Evolutionary conservation across 1,139 yeast genomes (phyloP).

Genomic region (Suhomyces wounanorum): DNA sequence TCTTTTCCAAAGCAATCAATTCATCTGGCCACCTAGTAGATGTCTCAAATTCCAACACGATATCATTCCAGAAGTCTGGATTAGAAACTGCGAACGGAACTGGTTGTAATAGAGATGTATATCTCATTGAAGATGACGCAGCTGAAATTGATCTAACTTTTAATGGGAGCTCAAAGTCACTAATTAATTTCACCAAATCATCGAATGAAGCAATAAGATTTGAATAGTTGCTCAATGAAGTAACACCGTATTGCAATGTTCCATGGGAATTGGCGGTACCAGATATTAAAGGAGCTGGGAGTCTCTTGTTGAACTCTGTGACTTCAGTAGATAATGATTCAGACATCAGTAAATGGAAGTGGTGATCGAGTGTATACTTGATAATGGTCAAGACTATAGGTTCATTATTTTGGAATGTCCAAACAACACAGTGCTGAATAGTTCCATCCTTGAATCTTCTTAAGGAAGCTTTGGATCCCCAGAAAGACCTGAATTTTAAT

Average conservation of each 20-base stretch:
- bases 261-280: constrained; percentile 41
- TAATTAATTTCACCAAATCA: constrained; percentile 55
- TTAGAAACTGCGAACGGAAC: constrained; percentile 77
- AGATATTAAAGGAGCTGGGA: constrained; percentile 56
- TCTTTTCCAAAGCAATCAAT: constrained; percentile 76
- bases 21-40: constrained; percentile 98
- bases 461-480: constrained; percentile 86
- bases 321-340: constrained; percentile 43
- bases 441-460: constrained; percentile 91
- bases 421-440: constrained; percentile 85
- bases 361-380: constrained; percentile 62
- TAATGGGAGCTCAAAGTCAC: constrained; percentile 66
- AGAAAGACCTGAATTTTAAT: constrained; percentile 70
- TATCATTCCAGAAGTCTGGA: constrained; percentile 81
- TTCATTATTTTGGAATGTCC: constrained; percentile 63
- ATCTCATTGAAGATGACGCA: constrained; percentile 69
- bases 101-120: constrained; percentile 74
- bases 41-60: constrained; percentile 82
- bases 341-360: constrained; percentile 53
- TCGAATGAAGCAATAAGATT: constrained; percentile 67
- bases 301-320: constrained; percentile 47
- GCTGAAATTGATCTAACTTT: constrained; percentile 72
- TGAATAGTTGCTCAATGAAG: constrained; percentile 55
- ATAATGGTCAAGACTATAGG: constrained; percentile 70
- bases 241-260: constrained; percentile 52